A percentile compares a stretch with the other conserved stretches of the same genome.
Conservation (phyloP, 139 green algal species). For the Dunaliella sp. region DNA sequence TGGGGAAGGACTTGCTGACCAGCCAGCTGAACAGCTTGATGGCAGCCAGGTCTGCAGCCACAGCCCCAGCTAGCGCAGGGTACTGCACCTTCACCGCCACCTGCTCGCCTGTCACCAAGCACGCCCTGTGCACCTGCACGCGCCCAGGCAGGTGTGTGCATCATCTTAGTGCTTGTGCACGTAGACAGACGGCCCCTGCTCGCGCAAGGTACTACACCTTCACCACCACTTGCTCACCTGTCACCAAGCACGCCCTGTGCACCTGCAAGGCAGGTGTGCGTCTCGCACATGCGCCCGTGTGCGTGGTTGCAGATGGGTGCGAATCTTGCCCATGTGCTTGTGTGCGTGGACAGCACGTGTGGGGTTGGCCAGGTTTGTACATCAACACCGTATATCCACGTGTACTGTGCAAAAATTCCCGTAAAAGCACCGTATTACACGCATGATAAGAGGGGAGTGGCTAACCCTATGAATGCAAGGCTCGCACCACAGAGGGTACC, state of each 20-base stretch:
- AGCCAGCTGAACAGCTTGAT: constrained; percentile 44
- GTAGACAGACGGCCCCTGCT: neutral
- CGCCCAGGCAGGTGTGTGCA: neutral
- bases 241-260: neutral
- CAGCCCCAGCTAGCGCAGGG: constrained; percentile 55
- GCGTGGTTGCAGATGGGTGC: no score
- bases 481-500: no score
- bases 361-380: no score
- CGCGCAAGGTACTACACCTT: neutral
- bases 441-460: no score
- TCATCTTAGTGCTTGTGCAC: neutral
- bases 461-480: no score
- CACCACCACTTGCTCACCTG: neutral
- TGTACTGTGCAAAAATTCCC: no score
- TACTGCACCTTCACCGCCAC: constrained; percentile 86
- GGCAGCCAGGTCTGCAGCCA: constrained; percentile 68
- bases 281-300: neutral
- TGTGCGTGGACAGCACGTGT: no score
- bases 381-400: no score
- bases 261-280: neutral
- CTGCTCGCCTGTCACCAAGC: constrained; percentile 45
- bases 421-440: no score
- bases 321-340: no score
- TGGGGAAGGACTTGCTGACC: constrained; percentile 54
- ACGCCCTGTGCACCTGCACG: constrained; percentile 64